Percentiles rank a stretch among this genome's conserved stretches.
phyloP scores from a whole-genome alignment of 169 alveolate species.

The Cyclospora cayetanensis region DNA sequence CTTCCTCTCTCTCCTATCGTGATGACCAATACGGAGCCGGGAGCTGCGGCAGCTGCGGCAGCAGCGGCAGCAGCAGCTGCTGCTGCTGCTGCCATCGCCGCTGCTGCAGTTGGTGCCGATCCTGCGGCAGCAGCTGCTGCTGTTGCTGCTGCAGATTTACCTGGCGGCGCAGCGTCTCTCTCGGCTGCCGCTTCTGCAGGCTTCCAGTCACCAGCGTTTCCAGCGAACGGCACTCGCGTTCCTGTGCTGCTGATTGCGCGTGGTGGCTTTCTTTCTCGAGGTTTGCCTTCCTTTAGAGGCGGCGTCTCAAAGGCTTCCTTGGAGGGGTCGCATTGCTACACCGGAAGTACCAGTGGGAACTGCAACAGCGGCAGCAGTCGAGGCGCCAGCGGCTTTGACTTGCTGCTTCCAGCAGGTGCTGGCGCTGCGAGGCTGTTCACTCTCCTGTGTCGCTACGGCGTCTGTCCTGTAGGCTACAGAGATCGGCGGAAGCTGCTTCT shows the following conservation, averaged over 20 bases:
- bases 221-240: not conserved
- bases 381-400: not conserved
- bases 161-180: not conserved
- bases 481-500: constrained; percentile 49
- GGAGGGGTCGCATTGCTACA: not conserved
- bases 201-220: not conserved
- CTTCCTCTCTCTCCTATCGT: not conserved
- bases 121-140: not conserved
- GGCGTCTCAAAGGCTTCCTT: not conserved
- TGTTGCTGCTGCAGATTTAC: not conserved
- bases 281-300: not conserved
- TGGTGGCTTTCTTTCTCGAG: not conserved
- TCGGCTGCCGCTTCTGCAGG: not conserved
- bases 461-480: not conserved
- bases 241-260: constrained; percentile 3
- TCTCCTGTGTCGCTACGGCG: constrained; percentile 54
- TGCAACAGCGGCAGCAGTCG: constrained; percentile 11
- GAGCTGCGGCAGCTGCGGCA: not conserved
- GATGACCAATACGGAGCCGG: not conserved
- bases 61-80: constrained; percentile 2
- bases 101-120: not conserved
- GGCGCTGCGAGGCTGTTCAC: constrained; percentile 51
- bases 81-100: not conserved
- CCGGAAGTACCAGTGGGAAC: not conserved
- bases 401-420: not conserved